phyloP scores from a whole-genome alignment of 1,139 yeast genomes.

The Sugiyamaella paludigena region DNA sequence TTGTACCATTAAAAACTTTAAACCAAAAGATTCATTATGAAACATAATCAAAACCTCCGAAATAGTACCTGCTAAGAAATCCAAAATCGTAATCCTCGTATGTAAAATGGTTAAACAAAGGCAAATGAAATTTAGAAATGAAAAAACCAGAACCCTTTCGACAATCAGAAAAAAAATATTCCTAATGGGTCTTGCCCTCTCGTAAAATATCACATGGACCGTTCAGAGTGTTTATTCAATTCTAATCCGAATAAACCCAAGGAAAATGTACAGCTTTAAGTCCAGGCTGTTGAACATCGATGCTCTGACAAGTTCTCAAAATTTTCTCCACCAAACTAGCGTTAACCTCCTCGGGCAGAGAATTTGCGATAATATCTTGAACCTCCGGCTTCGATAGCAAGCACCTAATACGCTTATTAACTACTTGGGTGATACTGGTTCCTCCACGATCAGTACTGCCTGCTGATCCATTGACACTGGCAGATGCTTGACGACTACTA shows the following conservation, averaged over 20 bases:
- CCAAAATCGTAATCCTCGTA: too few relatives aligned
- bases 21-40: too few relatives aligned
- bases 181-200: too few relatives aligned
- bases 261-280: constrained; percentile 12
- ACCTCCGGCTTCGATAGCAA: background rate
- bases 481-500: constrained; percentile 2
- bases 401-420: constrained; percentile 4
- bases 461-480: background rate
- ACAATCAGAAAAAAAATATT: too few relatives aligned
- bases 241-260: constrained; percentile 6
- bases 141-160: too few relatives aligned
- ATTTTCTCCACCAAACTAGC: constrained; percentile 12
- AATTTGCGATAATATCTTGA: constrained; percentile 4
- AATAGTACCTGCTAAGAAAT: too few relatives aligned
- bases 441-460: background rate
- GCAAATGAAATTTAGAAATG: too few relatives aligned
- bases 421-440: constrained; percentile 6
- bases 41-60: too few relatives aligned
- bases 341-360: constrained; percentile 1
- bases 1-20: too few relatives aligned
- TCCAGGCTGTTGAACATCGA: constrained; percentile 17
- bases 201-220: too few relatives aligned
- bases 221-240: too few relatives aligned
- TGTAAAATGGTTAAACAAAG: too few relatives aligned
- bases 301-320: constrained; percentile 13